Base-by-base conservation (phyloP, 768 basidiomycete genomes). In the Lentinula aciculospora region DNA sequence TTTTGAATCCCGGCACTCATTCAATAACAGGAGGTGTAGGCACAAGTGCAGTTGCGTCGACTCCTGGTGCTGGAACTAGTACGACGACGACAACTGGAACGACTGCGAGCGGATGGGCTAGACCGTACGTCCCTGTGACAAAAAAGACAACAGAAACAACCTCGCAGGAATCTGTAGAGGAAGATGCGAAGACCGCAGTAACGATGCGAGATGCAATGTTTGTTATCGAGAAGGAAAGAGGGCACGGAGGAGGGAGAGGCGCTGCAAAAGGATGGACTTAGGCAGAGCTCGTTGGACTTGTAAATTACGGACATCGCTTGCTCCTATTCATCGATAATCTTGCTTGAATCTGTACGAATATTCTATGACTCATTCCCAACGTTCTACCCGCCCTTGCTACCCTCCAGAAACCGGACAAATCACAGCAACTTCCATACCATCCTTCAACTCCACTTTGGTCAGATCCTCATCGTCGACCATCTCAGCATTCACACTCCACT, bases 331-430 rank as follows among this genome's bases (percentile, higher is more conserved):
- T n/a, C n/a, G n/a, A n/a, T n/a, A n/a, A n/a, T n/a, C n/a, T n/a
- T n/a, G n/a, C n/a, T n/a, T n/a, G n/a, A n/a, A 34, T 34, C 32
- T 34, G 32, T 34, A 34, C 32, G n/a, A n/a, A n/a, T n/a, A n/a
- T n/a, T n/a, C n/a, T n/a, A n/a, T n/a, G n/a, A n/a, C n/a, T n/a
- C n/a, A n/a, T n/a, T n/a, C n/a, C n/a, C 39, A 40, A 19, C 39
- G 12, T 17, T 5, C n/a, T 12, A 39, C 15, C 37, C 1, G 12
- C 32, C 32, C 12, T 12, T 13, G 31, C 67, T 69, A 91, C 31
- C 90, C 90, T 4, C 92, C 91, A 53, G 88, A 89, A 0, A 92
- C 89, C 8, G 88, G 90, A 62, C 86, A 87, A 42, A 93, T 92
- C 25, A 92, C 77, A 13, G 85, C 89, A 7, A 92, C 81, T 64